Evolutionary conservation across 495 filamentous ascomycete genomes (phyloP).

Genomic region (Penicillium parvum): DNA sequence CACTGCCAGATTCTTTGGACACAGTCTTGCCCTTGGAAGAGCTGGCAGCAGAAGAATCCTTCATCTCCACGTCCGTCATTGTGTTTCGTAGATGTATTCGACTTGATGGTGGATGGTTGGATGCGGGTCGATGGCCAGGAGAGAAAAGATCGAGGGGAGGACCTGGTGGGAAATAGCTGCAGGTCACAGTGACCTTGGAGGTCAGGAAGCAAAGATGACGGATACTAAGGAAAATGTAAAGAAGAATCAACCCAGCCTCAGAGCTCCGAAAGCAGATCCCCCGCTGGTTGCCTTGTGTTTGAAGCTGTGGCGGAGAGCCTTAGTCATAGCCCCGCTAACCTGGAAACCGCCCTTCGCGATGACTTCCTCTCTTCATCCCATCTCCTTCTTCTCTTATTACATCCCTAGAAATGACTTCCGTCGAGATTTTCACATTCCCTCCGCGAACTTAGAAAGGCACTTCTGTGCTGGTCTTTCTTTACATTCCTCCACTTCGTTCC

Average conservation of each 20-base stretch:
- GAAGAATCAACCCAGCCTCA: not conserved
- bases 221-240: not conserved
- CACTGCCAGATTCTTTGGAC: constrained; percentile 52
- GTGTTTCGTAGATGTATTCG: constrained; percentile 17
- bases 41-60: constrained; percentile 61
- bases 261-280: constrained; percentile 5
- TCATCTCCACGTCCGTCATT: constrained; percentile 98
- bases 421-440: constrained; percentile 1
- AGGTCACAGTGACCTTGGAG: not conserved
- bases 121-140: not conserved
- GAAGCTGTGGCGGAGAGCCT: constrained; percentile 16
- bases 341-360: constrained; percentile 5
- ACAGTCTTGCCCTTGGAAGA: constrained; percentile 56
- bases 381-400: constrained; percentile 1
- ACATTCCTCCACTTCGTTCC: constrained; percentile 4
- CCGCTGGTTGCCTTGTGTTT: constrained; percentile 13
- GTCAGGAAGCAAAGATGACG: not conserved
- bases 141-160: constrained; percentile 1
- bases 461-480: not conserved
- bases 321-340: constrained; percentile 19
- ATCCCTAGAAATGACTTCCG: constrained; percentile 5
- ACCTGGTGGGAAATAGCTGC: not conserved
- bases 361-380: constrained; percentile 2
- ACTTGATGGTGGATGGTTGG: not conserved
- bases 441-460: not conserved